These are phyloP conservation scores for Aspergillus nomiae DNA, from an alignment of 2,329 filamentous ascomycete species.

Conservation along the genomic window DNA sequence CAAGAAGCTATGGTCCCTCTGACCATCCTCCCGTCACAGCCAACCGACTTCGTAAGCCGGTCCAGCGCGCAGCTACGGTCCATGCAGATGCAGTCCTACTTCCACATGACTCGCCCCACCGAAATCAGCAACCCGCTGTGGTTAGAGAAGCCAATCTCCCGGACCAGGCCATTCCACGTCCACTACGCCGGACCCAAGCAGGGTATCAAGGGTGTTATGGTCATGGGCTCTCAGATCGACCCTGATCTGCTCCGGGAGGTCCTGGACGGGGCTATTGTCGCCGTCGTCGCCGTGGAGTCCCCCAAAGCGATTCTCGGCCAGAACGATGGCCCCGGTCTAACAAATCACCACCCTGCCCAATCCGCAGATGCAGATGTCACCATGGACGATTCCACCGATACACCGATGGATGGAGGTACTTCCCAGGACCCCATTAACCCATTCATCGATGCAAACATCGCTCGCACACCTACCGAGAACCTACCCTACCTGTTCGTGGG, in stretches of 20 bases:
- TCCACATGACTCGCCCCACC: conserved; percentile 48
- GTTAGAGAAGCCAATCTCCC: conserved; percentile 49
- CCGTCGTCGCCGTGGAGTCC: conserved; percentile 53
- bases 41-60: conserved; percentile 46
- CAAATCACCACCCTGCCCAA: not conserved
- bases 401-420: not conserved
- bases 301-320: conserved; percentile 31
- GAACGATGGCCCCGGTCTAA: not conserved
- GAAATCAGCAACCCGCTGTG: conserved; percentile 42
- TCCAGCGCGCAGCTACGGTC: conserved; percentile 55
- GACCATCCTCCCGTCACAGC: conserved; percentile 50
- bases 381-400: conserved; percentile 18
- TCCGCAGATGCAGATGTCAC: conserved; percentile 18
- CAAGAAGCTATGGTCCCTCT: conserved; percentile 38
- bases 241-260: conserved; percentile 52
- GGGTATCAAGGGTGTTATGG: conserved; percentile 54
- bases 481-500: conserved; percentile 55
- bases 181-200: conserved; percentile 48
- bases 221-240: conserved; percentile 52
- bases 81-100: conserved; percentile 65
- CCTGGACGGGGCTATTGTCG: conserved; percentile 57
- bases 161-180: conserved; percentile 51
- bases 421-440: conserved; percentile 1
- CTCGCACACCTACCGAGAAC: conserved; percentile 43
- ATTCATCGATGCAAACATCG: conserved; percentile 29